Conservation (phyloP, 1,139 yeast genomes). For the Geotrichum restrictum region DNA sequence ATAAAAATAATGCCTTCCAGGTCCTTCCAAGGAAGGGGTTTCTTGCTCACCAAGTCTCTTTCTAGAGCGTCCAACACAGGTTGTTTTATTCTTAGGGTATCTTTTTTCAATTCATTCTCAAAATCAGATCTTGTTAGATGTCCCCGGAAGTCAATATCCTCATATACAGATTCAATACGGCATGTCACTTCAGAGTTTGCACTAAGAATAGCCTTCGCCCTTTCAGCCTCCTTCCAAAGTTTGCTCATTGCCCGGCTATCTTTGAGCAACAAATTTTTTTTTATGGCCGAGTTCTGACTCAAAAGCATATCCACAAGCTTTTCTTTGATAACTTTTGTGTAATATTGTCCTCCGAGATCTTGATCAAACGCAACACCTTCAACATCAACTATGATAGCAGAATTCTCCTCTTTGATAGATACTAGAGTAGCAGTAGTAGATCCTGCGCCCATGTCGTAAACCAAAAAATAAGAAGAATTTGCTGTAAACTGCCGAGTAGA, state of each 20-base stretch:
- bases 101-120: conserved; percentile 53
- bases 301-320: conserved; percentile 56
- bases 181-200: conserved; percentile 77
- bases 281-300: conserved; percentile 31
- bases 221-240: conserved; percentile 78
- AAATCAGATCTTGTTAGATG: conserved; percentile 70
- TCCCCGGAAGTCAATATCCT: conserved; percentile 70
- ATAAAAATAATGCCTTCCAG: conserved; percentile 69
- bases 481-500: conserved; percentile 46
- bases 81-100: conserved; percentile 45
- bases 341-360: conserved; percentile 66
- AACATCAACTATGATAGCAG: conserved; percentile 50
- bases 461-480: conserved; percentile 51
- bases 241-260: conserved; percentile 62
- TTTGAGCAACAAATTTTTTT: conserved; percentile 38
- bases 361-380: conserved; percentile 69
- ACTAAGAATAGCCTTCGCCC: conserved; percentile 78
- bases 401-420: conserved; percentile 44
- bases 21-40: conserved; percentile 38
- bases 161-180: conserved; percentile 57
- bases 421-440: conserved; percentile 82
- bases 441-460: conserved; percentile 93
- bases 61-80: conserved; percentile 58
- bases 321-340: conserved; percentile 63
- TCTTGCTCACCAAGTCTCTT: conserved; percentile 28